These are phyloP conservation scores for Pleurotus pulmonarius DNA, from an alignment of 768 basidiomycete genomes.

Conservation along the genomic window DNA sequence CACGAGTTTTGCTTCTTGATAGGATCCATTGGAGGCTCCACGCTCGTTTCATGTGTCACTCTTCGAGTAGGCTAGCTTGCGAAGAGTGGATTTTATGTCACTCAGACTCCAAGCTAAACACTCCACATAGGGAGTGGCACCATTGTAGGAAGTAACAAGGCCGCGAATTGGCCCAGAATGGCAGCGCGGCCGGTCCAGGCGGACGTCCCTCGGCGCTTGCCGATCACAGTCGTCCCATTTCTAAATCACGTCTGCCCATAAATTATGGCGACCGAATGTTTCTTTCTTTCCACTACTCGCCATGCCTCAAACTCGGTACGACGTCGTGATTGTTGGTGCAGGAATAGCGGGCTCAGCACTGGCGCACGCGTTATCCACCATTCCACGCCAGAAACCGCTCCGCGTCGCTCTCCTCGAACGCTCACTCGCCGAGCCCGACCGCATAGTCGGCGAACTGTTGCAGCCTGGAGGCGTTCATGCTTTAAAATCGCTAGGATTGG, in stretches of 20 bases:
- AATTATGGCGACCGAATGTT: too few relatives aligned
- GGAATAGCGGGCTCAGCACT: constrained; percentile 88
- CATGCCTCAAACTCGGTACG: constrained; percentile 37
- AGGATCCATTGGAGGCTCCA: background rate
- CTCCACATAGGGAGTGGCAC: too few relatives aligned
- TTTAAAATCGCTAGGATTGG: constrained; percentile 74
- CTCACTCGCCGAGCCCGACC: constrained; percentile 88
- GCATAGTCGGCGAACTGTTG: constrained; percentile 95
- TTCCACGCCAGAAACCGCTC: constrained; percentile 50
- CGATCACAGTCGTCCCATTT: too few relatives aligned
- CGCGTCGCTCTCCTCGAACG: constrained; percentile 86
- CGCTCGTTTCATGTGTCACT: too few relatives aligned
- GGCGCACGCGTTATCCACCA: constrained; percentile 75
- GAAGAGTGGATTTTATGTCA: too few relatives aligned
- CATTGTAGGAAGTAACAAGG: too few relatives aligned
- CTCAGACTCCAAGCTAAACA: too few relatives aligned
- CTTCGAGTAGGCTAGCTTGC: background rate
- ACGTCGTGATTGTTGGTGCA: constrained; percentile 87
- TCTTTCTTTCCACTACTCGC: too few relatives aligned
- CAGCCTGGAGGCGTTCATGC: constrained; percentile 89
- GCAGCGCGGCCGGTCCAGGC: too few relatives aligned
- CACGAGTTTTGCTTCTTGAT: background rate
- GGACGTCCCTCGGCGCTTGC: too few relatives aligned
- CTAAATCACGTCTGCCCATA: too few relatives aligned
- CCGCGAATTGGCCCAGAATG: too few relatives aligned